Percentiles rank a stretch among this genome's conserved stretches.
Evolutionary conservation across 2,329 filamentous ascomycete species (phyloP).

Genomic region (Chaetomium sp.): DNA sequence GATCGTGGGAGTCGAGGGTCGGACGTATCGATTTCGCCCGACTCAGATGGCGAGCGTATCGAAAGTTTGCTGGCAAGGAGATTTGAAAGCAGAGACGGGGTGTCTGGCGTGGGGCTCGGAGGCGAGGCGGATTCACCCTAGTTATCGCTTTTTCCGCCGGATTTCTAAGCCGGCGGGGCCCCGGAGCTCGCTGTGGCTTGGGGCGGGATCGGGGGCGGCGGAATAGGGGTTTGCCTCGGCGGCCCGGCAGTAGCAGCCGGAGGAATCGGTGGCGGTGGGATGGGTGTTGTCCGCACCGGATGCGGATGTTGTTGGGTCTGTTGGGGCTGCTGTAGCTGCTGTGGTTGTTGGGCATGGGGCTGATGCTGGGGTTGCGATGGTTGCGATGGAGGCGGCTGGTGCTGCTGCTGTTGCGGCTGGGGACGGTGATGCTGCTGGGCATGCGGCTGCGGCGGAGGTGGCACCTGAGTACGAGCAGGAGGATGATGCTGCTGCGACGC

Average conservation of each 20-base stretch:
- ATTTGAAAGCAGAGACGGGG: background rate
- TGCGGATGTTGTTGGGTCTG: slow-evolving; percentile 20
- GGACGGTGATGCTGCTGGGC: slow-evolving; percentile 14
- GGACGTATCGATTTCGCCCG: too few relatives aligned
- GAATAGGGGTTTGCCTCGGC: slow-evolving; percentile 36
- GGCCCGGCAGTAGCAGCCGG: slow-evolving; percentile 24
- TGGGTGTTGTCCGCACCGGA: slow-evolving; percentile 31
- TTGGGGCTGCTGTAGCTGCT: slow-evolving; percentile 15
- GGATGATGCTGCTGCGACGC: slow-evolving; percentile 1
- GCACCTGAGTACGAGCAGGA: slow-evolving; percentile 20
- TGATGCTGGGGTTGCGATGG: slow-evolving; percentile 15
- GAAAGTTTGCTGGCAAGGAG: background rate
- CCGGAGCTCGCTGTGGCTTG: slow-evolving; percentile 13
- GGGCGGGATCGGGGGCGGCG: slow-evolving; percentile 36
- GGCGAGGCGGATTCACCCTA: background rate
- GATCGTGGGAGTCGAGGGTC: background rate
- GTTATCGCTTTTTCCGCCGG: background rate
- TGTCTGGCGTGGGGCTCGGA: background rate
- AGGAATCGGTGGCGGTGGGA: slow-evolving; percentile 35
- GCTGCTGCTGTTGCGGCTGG: slow-evolving; percentile 7
- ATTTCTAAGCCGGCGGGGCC: slow-evolving; percentile 16
- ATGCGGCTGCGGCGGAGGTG: slow-evolving; percentile 14
- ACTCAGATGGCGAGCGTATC: background rate
- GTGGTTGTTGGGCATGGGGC: slow-evolving; percentile 12
- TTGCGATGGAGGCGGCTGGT: slow-evolving; percentile 14